A percentile compares a stretch with the other conserved stretches of the same genome.
phyloP scores from a whole-genome alignment of 1,284 basidiomycete species.

The Ustilago cynodontis region DNA sequence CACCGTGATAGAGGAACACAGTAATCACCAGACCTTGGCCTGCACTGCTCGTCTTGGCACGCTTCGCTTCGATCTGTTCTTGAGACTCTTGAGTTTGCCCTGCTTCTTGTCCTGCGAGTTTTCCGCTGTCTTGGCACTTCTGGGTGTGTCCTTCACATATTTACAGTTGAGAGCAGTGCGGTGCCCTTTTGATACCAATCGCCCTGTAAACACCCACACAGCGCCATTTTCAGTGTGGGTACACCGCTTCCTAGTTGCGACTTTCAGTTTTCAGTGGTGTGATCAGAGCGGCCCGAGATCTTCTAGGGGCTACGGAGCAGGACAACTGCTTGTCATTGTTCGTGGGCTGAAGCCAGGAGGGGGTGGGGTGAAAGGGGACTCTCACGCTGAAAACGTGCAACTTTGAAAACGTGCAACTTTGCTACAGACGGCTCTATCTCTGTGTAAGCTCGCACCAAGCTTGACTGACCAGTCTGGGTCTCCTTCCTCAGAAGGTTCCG shows the following conservation, averaged over 20 bases:
- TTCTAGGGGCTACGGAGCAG: neutral
- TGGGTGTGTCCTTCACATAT: neutral
- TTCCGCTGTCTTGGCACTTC: neutral
- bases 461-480: slow-evolving; percentile 4
- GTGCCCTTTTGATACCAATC: neutral
- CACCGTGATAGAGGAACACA: neutral
- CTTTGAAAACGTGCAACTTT: slow-evolving; percentile 1
- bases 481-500: slow-evolving; percentile 12
- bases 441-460: neutral
- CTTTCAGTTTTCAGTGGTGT: neutral
- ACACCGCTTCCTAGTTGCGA: neutral
- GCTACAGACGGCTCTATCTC: neutral
- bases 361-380: neutral
- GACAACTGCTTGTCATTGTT: neutral
- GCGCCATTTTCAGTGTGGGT: neutral
- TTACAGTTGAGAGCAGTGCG: neutral
- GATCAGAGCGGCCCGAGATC: neutral
- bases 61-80: slow-evolving; percentile 1
- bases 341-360: neutral
- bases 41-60: slow-evolving; percentile 14
- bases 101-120: neutral
- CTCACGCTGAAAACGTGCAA: neutral
- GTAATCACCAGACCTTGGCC: neutral
- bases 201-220: neutral
- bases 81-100: neutral